A percentile compares a stretch with the other conserved stretches of the same genome.
These are phyloP conservation scores for Keqinozyma sinolaborantium DNA, from an alignment of 1,139 yeast species.

Conservation along the genomic window DNA sequence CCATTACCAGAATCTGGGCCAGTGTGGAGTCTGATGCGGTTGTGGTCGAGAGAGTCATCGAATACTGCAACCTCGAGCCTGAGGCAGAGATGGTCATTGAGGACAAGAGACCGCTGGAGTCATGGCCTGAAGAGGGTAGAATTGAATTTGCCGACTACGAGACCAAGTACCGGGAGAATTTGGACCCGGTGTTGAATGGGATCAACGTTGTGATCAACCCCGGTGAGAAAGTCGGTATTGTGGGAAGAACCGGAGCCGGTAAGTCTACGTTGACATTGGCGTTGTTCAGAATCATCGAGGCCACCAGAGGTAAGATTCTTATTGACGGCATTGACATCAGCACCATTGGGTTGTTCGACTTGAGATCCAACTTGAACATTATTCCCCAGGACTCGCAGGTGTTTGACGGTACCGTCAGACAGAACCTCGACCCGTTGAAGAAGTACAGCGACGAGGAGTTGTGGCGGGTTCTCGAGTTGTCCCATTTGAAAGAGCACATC, in stretches of 20 bases:
- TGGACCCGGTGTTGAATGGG: conserved; percentile 32
- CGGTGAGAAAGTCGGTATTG: conserved; percentile 36
- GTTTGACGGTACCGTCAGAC: conserved; percentile 31
- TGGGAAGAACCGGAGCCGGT: conserved; percentile 43
- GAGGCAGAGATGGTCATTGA: conserved; percentile 30
- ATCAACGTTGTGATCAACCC: conserved; percentile 24
- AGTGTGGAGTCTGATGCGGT: conserved; percentile 32
- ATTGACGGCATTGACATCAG: conserved; percentile 31
- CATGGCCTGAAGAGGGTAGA: conserved; percentile 32
- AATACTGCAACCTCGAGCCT: conserved; percentile 28
- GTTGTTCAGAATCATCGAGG: conserved; percentile 35
- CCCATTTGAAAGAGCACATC: conserved; percentile 33
- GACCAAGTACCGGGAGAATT: conserved; percentile 32
- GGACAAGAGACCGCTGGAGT: conserved; percentile 19
- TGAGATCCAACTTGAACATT: conserved; percentile 30
- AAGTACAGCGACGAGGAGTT: conserved; percentile 24
- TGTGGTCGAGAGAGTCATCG: conserved; percentile 33
- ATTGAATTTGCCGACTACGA: conserved; percentile 27
- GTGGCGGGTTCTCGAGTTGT: conserved; percentile 32
- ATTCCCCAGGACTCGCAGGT: conserved; percentile 40
- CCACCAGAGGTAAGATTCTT: conserved; percentile 27
- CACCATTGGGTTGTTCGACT: conserved; percentile 29
- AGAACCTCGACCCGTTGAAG: conserved; percentile 34
- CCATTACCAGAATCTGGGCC: conserved; percentile 32
- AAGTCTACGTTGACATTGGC: conserved; percentile 37